Evolutionary conservation across 1,284 basidiomycete genomes (phyloP).

Genomic region (Heterobasidion irregulare): DNA sequence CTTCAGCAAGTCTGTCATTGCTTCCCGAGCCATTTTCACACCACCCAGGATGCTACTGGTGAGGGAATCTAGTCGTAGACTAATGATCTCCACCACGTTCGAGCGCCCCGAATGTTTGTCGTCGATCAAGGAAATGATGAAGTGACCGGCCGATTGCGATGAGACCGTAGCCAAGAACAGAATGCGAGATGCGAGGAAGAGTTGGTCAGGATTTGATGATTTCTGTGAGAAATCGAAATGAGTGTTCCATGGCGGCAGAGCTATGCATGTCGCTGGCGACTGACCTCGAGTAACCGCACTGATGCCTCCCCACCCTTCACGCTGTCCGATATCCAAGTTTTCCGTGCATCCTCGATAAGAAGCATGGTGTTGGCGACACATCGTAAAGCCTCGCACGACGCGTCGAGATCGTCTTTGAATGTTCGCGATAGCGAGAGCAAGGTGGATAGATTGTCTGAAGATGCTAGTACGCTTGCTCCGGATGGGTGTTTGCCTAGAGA

Average conservation of each 20-base stretch:
- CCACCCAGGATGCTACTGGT: conserved; percentile 36
- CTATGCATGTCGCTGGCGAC: conserved; percentile 15
- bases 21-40: conserved; percentile 53
- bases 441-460: conserved; percentile 39
- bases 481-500: conserved; percentile 64
- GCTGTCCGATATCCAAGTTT: conserved; percentile 43
- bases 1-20: conserved; percentile 70
- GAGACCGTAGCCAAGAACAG: conserved; percentile 66
- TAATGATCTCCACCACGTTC: conserved; percentile 49
- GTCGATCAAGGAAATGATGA: conserved; percentile 54
- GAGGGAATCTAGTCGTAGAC: conserved; percentile 45
- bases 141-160: conserved; percentile 27
- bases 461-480: conserved; percentile 59
- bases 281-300: conserved; percentile 53
- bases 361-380: conserved; percentile 72
- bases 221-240: conserved; percentile 34
- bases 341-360: conserved; percentile 54
- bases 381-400: conserved; percentile 60
- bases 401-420: conserved; percentile 47
- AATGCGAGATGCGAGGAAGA: conserved; percentile 69
- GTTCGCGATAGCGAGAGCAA: conserved; percentile 41
- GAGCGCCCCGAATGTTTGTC: conserved; percentile 37
- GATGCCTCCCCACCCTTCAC: conserved; percentile 56
- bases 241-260: neutral
- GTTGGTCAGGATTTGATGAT: conserved; percentile 48